Conservation (phyloP, 2,329 filamentous ascomycete species). For the Beauveria australis region DNA sequence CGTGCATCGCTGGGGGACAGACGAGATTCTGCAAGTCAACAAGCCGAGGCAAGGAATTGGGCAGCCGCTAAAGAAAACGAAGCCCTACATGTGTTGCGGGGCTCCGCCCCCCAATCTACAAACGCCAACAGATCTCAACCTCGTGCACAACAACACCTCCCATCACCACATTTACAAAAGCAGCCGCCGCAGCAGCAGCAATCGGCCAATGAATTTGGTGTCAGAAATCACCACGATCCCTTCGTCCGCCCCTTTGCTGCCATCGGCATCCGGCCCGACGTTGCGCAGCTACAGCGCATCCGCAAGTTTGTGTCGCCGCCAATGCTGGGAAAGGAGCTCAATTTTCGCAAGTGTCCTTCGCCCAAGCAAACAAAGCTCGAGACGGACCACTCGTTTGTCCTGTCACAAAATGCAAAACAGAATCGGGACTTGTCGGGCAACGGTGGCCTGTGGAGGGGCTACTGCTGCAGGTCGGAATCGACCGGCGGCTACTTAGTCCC, state of each 20-base stretch:
- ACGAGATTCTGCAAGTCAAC: conserved; percentile 19
- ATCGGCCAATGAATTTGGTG: conserved; percentile 25
- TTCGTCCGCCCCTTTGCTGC: conserved; percentile 38
- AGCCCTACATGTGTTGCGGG: conserved; percentile 9
- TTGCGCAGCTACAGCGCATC: conserved; percentile 35
- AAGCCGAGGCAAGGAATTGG: conserved; percentile 18
- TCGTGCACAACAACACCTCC: conserved; percentile 4
- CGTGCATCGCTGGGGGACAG: conserved; percentile 20
- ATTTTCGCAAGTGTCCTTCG: conserved; percentile 73
- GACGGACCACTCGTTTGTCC: conserved; percentile 57
- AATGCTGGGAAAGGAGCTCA: conserved; percentile 77
- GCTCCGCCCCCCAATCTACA: conserved; percentile 5
- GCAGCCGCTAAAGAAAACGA: conserved; percentile 14
- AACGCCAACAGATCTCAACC: conserved; percentile 8
- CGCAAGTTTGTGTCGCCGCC: conserved; percentile 60
- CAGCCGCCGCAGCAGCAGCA: conserved; percentile 5
- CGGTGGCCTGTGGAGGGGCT: conserved; percentile 69
- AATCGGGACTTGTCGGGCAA: conserved; percentile 49
- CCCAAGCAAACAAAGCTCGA: conserved; percentile 81
- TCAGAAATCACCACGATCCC: conserved; percentile 27
- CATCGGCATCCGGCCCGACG: conserved; percentile 29
- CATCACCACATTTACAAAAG: background rate
- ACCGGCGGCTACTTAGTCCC: conserved; percentile 31
- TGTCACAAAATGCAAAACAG: conserved; percentile 35
- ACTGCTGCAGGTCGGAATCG: conserved; percentile 43